These are phyloP conservation scores for Heritiera fomes DNA, from an alignment of 345 rosid species.

Conservation along the genomic window DNA sequence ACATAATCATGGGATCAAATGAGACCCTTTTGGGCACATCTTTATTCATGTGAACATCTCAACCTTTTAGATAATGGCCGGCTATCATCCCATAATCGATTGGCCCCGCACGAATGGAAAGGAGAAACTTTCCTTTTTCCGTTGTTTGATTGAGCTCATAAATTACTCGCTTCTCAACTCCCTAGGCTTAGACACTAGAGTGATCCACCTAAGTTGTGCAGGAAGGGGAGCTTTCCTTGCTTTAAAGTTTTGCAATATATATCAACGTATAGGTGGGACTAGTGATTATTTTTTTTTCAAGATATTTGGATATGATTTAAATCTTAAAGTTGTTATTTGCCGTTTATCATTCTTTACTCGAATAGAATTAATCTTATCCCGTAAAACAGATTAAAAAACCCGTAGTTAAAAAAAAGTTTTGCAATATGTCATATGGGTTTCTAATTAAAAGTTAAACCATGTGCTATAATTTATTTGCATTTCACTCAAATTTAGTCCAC, in stretches of 20 bases:
- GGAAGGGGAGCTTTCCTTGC: not conserved
- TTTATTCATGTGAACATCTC: not conserved
- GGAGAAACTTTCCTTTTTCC: not conserved
- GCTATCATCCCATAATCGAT: not conserved
- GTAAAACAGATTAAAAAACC: too few species aligned
- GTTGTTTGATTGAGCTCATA: not conserved
- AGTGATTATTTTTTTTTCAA: too few species aligned
- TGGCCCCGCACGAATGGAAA: conserved; percentile 1
- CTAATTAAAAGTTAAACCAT: not conserved
- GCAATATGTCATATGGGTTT: not conserved
- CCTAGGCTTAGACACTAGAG: not conserved
- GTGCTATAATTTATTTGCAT: not conserved
- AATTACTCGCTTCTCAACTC: not conserved
- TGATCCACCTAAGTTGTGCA: not conserved
- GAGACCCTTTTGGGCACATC: not conserved
- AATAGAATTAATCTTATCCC: too few species aligned
- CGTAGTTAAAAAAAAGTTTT: not conserved
- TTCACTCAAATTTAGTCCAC: not conserved
- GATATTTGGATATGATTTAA: too few species aligned
- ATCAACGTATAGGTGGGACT: too few species aligned
- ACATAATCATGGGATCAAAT: not conserved
- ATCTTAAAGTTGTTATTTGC: too few species aligned
- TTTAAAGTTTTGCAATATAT: not conserved
- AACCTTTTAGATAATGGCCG: not conserved
- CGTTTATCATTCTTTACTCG: too few species aligned